Base-by-base conservation (phyloP, 192 early-diverging fungal genomes). In the Lobosporangium transversale region DNA sequence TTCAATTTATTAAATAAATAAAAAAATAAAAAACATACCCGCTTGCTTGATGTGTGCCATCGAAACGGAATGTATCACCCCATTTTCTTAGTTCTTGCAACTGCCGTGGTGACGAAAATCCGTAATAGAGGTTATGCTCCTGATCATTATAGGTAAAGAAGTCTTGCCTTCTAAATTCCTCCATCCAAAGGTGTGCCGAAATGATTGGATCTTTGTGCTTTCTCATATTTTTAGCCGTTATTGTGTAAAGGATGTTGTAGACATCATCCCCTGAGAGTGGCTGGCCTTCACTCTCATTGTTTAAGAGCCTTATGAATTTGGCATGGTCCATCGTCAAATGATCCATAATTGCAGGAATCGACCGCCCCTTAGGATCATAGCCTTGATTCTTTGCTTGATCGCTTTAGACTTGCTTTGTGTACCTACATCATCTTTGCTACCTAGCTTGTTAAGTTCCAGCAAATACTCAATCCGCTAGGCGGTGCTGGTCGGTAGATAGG, bases 321-420 rank as follows among this genome's bases (percentile, higher is more conserved):
- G 47, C 37, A 40, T 70, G 44, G 58, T 70, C 68, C 37, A 62
- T 56, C 20, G 58, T 70, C 23, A 70, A 32, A 3, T 58, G 59
- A n/a, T 29, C 29, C 54, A 63, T 58, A 1, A 63, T 47, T 21
- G 14, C 27, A 2, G 20, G 17, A 2, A 63, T 52, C 4, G 68
- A 30, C 51, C 29, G 9, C 50, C 66, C 11, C 40, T 14, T 29
- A 60, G 15, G 26, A 60, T 42, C 49, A 68, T 33, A 2, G 18
- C n/a, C 51, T 60, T 44, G 51, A 68, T 68, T 15, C 33, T 32
- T 20, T 14, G 36, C 29, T 45, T 60, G 42, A 68, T 60, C 17
- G 66, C 57, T 8, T 40, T 36, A 10, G 66, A 68, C 42, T 68
- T 68, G 7, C 27, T 26, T 3, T 20, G 37, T 23, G 66, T 60